phyloP scores from a whole-genome alignment of 2,329 filamentous ascomycete genomes.

The Elsinoe ampelina region DNA sequence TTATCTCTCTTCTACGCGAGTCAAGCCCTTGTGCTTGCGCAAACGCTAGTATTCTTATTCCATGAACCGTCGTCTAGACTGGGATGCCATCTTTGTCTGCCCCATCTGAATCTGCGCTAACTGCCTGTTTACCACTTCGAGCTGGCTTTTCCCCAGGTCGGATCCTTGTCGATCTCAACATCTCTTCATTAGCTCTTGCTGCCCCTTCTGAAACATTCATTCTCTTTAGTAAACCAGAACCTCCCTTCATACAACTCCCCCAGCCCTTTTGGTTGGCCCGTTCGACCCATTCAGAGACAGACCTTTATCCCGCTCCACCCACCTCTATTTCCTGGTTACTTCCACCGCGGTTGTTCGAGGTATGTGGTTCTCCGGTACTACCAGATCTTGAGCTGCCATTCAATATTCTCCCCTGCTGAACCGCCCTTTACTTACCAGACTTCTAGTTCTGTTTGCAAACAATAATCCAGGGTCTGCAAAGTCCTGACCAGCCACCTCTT shows the following conservation, averaged over 20 bases:
- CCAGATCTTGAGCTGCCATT: neutral
- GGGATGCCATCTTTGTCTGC: slow-evolving; percentile 13
- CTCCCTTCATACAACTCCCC: slow-evolving; percentile 1
- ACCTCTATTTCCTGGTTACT: neutral
- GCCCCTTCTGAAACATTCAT: slow-evolving; percentile 11
- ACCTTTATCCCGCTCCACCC: slow-evolving; percentile 3
- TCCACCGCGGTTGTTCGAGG: neutral
- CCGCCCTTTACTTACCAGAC: neutral
- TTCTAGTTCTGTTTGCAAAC: slow-evolving; percentile 7
- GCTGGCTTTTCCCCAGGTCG: slow-evolving; percentile 1
- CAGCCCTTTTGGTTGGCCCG: neutral
- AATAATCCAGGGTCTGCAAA: neutral
- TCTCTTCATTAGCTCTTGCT: slow-evolving; percentile 13
- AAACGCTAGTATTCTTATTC: slow-evolving; percentile 18
- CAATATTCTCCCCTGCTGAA: neutral
- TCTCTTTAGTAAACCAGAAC: slow-evolving; percentile 7
- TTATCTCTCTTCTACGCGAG: slow-evolving; percentile 16
- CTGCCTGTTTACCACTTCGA: slow-evolving; percentile 10
- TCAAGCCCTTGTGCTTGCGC: slow-evolving; percentile 17
- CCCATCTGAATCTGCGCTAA: slow-evolving; percentile 12
- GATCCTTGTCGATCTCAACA: slow-evolving; percentile 14
- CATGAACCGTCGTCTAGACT: slow-evolving; percentile 17
- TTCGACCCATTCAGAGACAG: slow-evolving; percentile 6
- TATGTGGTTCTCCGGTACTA: slow-evolving; percentile 7
- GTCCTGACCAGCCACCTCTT: neutral